Percentiles rank a stretch among this genome's conserved stretches.
Evolutionary conservation across 1,139 yeast species (phyloP).

Genomic region (Nakaseomyces delphensis): DNA sequence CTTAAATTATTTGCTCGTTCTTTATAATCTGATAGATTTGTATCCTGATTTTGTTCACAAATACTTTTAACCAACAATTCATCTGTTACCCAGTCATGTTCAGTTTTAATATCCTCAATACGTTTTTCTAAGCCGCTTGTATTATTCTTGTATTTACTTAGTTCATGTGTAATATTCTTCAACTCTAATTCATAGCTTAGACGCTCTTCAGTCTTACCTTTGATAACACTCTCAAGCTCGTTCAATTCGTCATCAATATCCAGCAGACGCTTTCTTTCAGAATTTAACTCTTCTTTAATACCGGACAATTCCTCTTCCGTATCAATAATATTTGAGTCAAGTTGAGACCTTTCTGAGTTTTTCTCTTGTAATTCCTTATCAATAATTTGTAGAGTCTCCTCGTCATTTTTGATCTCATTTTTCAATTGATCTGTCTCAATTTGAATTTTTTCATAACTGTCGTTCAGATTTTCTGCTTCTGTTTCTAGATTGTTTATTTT

Average conservation of each 20-base stretch:
- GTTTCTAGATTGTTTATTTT: conserved; percentile 33
- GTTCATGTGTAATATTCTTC: conserved; percentile 56
- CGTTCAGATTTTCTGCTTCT: conserved; percentile 40
- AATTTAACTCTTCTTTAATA: conserved; percentile 30
- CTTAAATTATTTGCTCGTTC: conserved; percentile 49
- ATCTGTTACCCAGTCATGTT: conserved; percentile 70
- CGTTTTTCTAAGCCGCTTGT: conserved; percentile 37
- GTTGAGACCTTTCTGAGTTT: conserved; percentile 27
- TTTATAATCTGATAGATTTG: conserved; percentile 55
- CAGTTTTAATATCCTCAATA: conserved; percentile 44
- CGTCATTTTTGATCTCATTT: conserved; percentile 44
- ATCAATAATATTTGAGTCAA: conserved; percentile 22
- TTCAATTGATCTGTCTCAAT: conserved; percentile 63
- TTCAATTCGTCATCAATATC: conserved; percentile 74
- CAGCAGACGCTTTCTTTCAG: conserved; percentile 52
- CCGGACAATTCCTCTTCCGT: conserved; percentile 10
- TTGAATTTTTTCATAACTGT: conserved; percentile 53
- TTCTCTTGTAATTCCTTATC: conserved; percentile 38
- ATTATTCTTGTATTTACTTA: conserved; percentile 47
- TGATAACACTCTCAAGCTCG: conserved; percentile 49
- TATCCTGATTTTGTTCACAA: conserved; percentile 50
- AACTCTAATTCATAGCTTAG: conserved; percentile 46
- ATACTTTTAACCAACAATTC: conserved; percentile 46
- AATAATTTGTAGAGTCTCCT: conserved; percentile 35
- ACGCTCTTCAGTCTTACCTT: conserved; percentile 43